These are phyloP conservation scores for Aspergillus egyptiacus DNA, from an alignment of 495 filamentous ascomycete genomes.

Conservation along the genomic window DNA sequence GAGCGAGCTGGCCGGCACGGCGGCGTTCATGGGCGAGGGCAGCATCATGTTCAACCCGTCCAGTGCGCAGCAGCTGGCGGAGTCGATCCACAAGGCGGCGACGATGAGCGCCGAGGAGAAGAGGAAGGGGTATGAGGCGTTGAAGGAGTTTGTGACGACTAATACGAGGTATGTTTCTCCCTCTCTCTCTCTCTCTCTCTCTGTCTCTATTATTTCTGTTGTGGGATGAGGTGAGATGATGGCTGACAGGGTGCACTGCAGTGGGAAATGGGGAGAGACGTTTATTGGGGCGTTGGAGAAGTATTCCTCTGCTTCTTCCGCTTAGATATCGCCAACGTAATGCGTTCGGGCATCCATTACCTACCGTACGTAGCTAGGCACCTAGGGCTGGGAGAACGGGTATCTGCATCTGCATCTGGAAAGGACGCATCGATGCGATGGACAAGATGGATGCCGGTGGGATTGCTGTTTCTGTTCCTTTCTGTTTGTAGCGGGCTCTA, in stretches of 20 bases:
- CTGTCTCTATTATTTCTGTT: neutral
- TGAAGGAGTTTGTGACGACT: slow-evolving; percentile 79
- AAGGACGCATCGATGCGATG: too few species aligned
- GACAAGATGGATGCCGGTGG: too few species aligned
- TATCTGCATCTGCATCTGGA: too few species aligned
- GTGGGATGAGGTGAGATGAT: neutral
- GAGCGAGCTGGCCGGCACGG: slow-evolving; percentile 88
- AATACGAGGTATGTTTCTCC: slow-evolving; percentile 63
- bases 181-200: neutral
- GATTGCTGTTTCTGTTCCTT: too few species aligned
- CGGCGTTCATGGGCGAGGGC: slow-evolving; percentile 71
- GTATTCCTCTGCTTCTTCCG: too few species aligned
- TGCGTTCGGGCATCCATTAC: too few species aligned
- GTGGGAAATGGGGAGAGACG: slow-evolving; percentile 34
- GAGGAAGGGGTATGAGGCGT: slow-evolving; percentile 66
- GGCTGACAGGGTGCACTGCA: slow-evolving; percentile 9
- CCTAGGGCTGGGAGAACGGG: too few species aligned
- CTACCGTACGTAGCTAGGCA: too few species aligned
- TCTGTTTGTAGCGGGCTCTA: too few species aligned
- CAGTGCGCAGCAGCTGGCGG: slow-evolving; percentile 82
- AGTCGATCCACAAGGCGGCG: slow-evolving; percentile 76
- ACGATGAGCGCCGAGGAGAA: slow-evolving; percentile 78
- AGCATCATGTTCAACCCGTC: slow-evolving; percentile 86
- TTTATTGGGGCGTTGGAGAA: too few species aligned
- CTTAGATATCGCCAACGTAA: too few species aligned